These are phyloP conservation scores for Parmelia sp. DNA, from an alignment of 495 filamentous ascomycete genomes.

Conservation along the genomic window DNA sequence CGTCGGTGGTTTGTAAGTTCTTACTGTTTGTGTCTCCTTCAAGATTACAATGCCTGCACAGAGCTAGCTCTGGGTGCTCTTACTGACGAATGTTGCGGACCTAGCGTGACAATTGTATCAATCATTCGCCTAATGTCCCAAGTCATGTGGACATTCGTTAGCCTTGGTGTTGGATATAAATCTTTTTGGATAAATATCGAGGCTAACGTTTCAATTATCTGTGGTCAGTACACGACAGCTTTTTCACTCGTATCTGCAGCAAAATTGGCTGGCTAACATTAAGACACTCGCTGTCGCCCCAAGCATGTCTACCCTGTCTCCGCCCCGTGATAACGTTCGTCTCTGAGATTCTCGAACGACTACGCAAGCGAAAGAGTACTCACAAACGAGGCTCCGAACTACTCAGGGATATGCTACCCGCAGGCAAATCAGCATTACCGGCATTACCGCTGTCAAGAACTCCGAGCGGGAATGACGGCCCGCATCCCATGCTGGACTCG, in stretches of 20 bases:
- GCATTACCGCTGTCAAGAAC: background rate
- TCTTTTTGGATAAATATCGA: too few species aligned
- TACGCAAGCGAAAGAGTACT: background rate
- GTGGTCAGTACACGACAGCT: constrained; percentile 14
- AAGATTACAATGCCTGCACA: background rate
- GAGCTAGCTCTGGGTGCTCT: background rate
- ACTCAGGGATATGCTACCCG: background rate
- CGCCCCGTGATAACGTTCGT: background rate
- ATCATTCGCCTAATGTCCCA: constrained; percentile 9
- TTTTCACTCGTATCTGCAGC: background rate
- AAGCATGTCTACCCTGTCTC: too few species aligned
- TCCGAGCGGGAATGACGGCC: background rate
- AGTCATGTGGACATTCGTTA: background rate
- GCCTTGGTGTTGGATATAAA: too few species aligned
- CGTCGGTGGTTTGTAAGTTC: constrained; percentile 21
- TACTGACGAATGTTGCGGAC: background rate
- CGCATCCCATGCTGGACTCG: background rate
- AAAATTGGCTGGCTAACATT: too few species aligned
- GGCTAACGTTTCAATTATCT: constrained; percentile 14
- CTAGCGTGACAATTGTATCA: constrained; percentile 15
- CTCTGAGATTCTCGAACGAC: background rate
- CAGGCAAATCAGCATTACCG: background rate
- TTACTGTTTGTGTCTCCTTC: background rate
- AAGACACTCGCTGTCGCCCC: too few species aligned
- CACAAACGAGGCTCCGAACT: background rate